Base-by-base conservation (phyloP, 352 stramenopile genomes). In the Pythium scleroteichum region DNA sequence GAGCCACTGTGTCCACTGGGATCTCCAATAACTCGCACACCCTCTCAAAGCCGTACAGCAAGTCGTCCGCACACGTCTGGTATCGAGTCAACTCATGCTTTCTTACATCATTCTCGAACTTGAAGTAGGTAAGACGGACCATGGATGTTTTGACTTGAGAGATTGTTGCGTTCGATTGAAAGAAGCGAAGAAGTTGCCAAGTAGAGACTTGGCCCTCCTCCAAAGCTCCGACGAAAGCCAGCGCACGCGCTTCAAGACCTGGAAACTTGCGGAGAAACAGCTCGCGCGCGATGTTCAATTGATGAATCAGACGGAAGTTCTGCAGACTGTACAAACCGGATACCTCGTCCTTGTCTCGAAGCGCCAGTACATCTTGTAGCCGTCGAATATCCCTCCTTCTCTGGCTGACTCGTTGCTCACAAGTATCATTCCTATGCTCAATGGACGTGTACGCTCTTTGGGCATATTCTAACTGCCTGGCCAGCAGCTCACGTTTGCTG, bases 181-280 rank as follows among this genome's bases (percentile, higher is more conserved):
- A 88, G 50, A 94, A 92, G 13, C 61, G 67, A n/a, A 82, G 58
- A 2, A 94, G 69, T 41, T 92, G 82, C 69, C 77, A 88, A 24
- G 47, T 74, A 12, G 79, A 86, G 47, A 92, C 71, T 47, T 66
- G 54, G 1, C 66, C 68, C 23, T 78, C 70, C 2, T 75, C 71
- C 0, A 94, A 27, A 22, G 78, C 62, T 2, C 59, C 62, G 0
- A 79, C 73, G 57, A 94, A 92, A 16, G 71, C 56, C 39, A 82
- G 53, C 1, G 85, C 82, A 23, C 83, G 81, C 3, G 76, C 71
- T 39, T 90, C 79, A 14, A 90, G 60, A 0, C 77, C 75, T 39
- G 85, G 81, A 60, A 94, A 94, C 22, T 68, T 71, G 41, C 72
- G 64, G 0, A 94, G 62, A 64, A 89, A 92, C 17, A 88, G 56